Evolutionary conservation across 164 flowering plant species (phyloP), one percentile per base, ranked within the genome.

Genomic region (Chimonanthus praecox): DNA sequence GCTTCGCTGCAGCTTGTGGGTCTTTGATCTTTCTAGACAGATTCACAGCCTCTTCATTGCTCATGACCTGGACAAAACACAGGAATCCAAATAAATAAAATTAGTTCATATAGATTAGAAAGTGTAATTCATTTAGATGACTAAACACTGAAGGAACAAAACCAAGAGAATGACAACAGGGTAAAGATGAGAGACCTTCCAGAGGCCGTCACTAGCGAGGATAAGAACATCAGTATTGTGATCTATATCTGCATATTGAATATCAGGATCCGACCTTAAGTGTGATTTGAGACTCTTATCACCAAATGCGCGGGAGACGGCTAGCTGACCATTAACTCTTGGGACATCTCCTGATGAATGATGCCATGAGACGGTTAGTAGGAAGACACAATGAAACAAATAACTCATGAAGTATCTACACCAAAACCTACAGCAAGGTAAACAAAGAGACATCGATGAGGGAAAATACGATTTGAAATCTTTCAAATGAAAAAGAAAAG

Each of bases 271-370:
- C 44, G 89, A 88, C 18, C 90, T 74, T 70, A 92, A 75, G 78
- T 92, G 97, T 33, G 85, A 77, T 72, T 90, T 92, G 72, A 92
- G 87, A 78, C 89, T 90, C 84, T 92, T 89, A 77, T 92, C 97
- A 68, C 97, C 97, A 70, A 92, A 92, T 70, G 97, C 97, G 47
- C 97, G 92, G 70, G 97, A 88, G 73, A 92, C 93, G 49, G 97
- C 97, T 76, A 92, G 78, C 77, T 89, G 94, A 4, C 97, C 97
- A 79, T 92, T 88, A 58, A 92, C 97, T 79, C 97, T 79, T 20
- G 97, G 92, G 73, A 92, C 97, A 77, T 92, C 94, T 48, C 97
- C 97, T 92, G 83, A 62, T 33, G 69, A 48, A 81, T 51, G 50
- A 65, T 70, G 47, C 33, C 73, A 75, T 49, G 67, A 3, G 6